These are phyloP conservation scores for Mycosphaerella sp. DNA, from an alignment of 2,329 filamentous ascomycete genomes.

Conservation along the genomic window DNA sequence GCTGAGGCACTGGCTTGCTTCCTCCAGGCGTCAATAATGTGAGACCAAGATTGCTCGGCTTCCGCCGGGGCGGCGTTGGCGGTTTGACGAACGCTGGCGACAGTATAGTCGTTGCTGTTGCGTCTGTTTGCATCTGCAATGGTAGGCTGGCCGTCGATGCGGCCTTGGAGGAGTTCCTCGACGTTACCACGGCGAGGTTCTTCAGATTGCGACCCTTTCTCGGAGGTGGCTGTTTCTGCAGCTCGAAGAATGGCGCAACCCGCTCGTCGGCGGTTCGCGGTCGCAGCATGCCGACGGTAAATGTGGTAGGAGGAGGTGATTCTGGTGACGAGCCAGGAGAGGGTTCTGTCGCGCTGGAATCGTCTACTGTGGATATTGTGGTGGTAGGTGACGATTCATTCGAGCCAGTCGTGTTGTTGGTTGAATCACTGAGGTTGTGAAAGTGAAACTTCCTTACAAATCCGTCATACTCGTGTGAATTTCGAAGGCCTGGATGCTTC, in stretches of 20 bases:
- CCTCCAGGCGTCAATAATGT: slow-evolving; percentile 59
- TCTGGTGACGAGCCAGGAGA: slow-evolving; percentile 91
- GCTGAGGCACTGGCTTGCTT: slow-evolving; percentile 54
- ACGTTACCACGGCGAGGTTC: slow-evolving; percentile 69
- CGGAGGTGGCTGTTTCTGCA: slow-evolving; percentile 44
- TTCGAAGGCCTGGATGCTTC: slow-evolving; percentile 10
- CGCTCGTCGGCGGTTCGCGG: slow-evolving; percentile 44
- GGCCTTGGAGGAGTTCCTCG: slow-evolving; percentile 43
- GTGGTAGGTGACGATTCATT: slow-evolving; percentile 93
- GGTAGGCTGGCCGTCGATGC: slow-evolving; percentile 47
- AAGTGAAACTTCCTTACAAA: slow-evolving; percentile 47
- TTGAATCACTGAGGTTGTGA: slow-evolving; percentile 71
- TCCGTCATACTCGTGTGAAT: slow-evolving; percentile 24
- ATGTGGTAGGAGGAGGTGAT: slow-evolving; percentile 67
- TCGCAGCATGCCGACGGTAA: slow-evolving; percentile 50
- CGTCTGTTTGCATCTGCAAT: slow-evolving; percentile 45
- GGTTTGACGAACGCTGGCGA: slow-evolving; percentile 78
- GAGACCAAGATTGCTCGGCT: slow-evolving; percentile 70
- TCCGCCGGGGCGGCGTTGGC: slow-evolving; percentile 59
- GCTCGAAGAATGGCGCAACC: slow-evolving; percentile 50
- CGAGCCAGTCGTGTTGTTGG: slow-evolving; percentile 65
- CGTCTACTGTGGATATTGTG: slow-evolving; percentile 86
- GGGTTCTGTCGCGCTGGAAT: slow-evolving; percentile 79
- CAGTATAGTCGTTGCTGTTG: slow-evolving; percentile 59
- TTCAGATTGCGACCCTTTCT: slow-evolving; percentile 76